Base-by-base conservation (phyloP, 129 eudicot species). In the Logfia minima region DNA sequence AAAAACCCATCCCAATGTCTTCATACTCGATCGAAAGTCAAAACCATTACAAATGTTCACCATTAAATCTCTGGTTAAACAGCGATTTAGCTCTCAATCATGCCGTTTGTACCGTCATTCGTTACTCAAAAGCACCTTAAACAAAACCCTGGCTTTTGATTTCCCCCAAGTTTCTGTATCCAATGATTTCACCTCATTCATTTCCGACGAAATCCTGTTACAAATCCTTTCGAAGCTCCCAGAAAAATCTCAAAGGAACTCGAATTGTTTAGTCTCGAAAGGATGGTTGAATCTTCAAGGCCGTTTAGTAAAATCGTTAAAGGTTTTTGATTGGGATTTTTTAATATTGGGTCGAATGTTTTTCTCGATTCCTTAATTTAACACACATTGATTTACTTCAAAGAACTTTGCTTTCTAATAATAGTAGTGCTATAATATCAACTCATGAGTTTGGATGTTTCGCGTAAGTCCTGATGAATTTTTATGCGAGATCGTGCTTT, bases 201-300 rank as follows among this genome's bases (percentile, higher is more conserved):
- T 92, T 28, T 79, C 93, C 0, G 98, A 92, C 41, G 86, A 89
- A 35, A 77, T 85, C 19, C 83, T 92, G 19, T 81, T 82, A 2
- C 70, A 71, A 13, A 84, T 90, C 68, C 87, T 92, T n/a, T 86
- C 90, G 0, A 89, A 83, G 13, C 82, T 83, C 17, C 83, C 88
- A 0, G 77, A 55, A 1, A 58, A 1, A 22, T 84, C 91, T 7
- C 92, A 90, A 48, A 71, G 86, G 56, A 72, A 77, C 53, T 68
- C 90, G 2, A 86, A 83, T 80, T 84, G 80, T 64, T 82, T 92
- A 3, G 98, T 90, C 8, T 92, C 93, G 7, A 92, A 92, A 76
- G 74, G 96, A 52, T 92, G 96, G 96, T 59, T 87, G 61, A 80
- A 84, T 74, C 87, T 90, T 4, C 91, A 83, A 59, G 98, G 96